phyloP scores from a whole-genome alignment of 2,329 filamentous ascomycete genomes.

The Didymella pinodella region DNA sequence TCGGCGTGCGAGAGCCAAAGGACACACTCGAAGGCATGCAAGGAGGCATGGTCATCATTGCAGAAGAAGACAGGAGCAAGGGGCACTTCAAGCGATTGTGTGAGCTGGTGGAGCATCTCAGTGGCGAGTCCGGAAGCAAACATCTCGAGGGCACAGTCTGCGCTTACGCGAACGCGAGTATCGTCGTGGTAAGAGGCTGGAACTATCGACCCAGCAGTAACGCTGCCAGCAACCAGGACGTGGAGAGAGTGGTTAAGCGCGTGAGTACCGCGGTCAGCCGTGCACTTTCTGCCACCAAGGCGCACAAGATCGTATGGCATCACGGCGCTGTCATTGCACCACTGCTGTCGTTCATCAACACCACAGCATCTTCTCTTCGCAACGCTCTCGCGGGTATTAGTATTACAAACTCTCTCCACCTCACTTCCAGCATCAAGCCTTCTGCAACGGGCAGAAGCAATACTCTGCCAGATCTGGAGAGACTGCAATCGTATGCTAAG shows the following conservation, averaged over 20 bases:
- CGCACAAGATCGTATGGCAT: constrained; percentile 44
- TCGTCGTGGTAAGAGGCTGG: constrained; percentile 44
- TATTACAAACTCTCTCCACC: constrained; percentile 34
- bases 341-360: constrained; percentile 41
- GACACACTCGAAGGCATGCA: constrained; percentile 22
- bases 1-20: constrained; percentile 26
- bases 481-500: constrained; percentile 35
- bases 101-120: constrained; percentile 40
- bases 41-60: constrained; percentile 43
- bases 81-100: constrained; percentile 40
- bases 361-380: constrained; percentile 36
- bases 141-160: constrained; percentile 39
- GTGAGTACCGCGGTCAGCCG: constrained; percentile 38
- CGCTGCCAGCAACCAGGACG: constrained; percentile 20
- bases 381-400: constrained; percentile 34
- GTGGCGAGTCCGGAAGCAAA: constrained; percentile 26
- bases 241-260: constrained; percentile 31
- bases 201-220: constrained; percentile 19
- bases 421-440: constrained; percentile 31
- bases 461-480: constrained; percentile 31
- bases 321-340: constrained; percentile 43
- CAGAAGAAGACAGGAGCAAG: constrained; percentile 25
- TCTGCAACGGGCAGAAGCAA: constrained; percentile 34
- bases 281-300: constrained; percentile 23
- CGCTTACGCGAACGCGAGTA: constrained; percentile 36